Evolutionary conservation across 352 stramenopile genomes (phyloP).

Genomic region (Halophytophthora polymorphica): DNA sequence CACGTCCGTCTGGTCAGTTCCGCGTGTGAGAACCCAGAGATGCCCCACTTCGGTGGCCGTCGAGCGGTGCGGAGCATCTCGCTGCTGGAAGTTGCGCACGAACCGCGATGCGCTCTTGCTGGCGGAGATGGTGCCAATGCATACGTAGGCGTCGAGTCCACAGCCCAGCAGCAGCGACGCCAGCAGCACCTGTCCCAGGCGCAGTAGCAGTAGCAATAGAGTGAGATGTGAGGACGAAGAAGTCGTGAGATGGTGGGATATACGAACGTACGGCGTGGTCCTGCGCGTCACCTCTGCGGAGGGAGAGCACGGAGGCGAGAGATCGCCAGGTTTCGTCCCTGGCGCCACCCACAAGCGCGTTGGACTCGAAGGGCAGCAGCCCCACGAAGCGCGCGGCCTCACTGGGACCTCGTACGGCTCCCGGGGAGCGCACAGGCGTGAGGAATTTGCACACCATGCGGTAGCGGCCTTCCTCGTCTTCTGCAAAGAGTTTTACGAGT

Average conservation of each 20-base stretch:
- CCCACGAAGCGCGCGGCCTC: constrained; percentile 85
- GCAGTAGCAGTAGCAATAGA: constrained; percentile 1
- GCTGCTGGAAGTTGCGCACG: constrained; percentile 13
- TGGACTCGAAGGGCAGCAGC: constrained; percentile 67
- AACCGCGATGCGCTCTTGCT: constrained; percentile 26
- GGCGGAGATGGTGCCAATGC: constrained; percentile 70
- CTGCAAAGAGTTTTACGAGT: constrained; percentile 79
- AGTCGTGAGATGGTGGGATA: too few species aligned
- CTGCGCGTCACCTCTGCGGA: constrained; percentile 71
- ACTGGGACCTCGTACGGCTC: constrained; percentile 59
- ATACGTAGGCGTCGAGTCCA: constrained; percentile 85
- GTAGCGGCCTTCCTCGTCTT: constrained; percentile 86
- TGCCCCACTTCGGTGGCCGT: constrained; percentile 46
- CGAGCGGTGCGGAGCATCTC: constrained; percentile 1
- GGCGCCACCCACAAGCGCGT: constrained; percentile 46
- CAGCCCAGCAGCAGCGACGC: constrained; percentile 87
- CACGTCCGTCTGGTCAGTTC: constrained; percentile 23
- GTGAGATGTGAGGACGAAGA: background rate
- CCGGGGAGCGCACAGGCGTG: constrained; percentile 40
- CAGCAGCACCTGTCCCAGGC: constrained; percentile 59
- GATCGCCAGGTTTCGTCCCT: constrained; percentile 78
- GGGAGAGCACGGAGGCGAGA: constrained; percentile 62
- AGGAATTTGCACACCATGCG: constrained; percentile 88
- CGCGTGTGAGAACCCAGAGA: constrained; percentile 75
- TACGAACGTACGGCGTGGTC: constrained; percentile 64